Evolutionary conservation across 2,329 filamentous ascomycete species (phyloP).

Genomic region (Helotiales sp.): DNA sequence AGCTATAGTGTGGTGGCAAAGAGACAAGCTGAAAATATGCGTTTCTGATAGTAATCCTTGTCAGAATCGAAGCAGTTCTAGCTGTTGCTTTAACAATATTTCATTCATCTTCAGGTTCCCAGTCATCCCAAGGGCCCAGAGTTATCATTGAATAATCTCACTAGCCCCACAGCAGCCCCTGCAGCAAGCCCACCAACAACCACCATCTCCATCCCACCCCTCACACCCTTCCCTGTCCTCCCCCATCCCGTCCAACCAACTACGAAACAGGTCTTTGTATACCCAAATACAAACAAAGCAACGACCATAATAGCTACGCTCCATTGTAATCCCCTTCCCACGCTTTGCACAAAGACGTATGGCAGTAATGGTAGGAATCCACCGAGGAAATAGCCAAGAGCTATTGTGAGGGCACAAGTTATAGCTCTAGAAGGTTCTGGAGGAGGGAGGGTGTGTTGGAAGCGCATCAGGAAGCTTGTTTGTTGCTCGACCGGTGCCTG

Average conservation of each 20-base stretch:
- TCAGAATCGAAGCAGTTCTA: background rate
- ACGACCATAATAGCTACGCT: constrained; percentile 60
- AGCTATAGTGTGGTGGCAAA: no score
- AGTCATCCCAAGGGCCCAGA: background rate
- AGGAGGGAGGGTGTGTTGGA: constrained; percentile 34
- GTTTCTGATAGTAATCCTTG: no score
- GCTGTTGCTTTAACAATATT: background rate
- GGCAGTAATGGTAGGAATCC: constrained; percentile 57
- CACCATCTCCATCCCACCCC: constrained; percentile 42
- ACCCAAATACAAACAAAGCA: constrained; percentile 64
- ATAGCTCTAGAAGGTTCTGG: constrained; percentile 35
- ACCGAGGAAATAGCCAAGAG: constrained; percentile 55
- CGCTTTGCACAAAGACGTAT: constrained; percentile 47
- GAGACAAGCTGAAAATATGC: no score
- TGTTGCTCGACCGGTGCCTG: constrained; percentile 32
- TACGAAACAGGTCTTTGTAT: constrained; percentile 58
- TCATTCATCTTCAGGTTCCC: background rate
- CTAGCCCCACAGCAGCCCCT: constrained; percentile 40
- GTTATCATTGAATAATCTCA: constrained; percentile 30
- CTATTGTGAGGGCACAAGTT: constrained; percentile 52
- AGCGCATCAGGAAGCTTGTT: constrained; percentile 41
- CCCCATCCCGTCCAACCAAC: constrained; percentile 36
- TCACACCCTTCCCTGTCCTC: constrained; percentile 28
- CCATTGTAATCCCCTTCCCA: constrained; percentile 42
- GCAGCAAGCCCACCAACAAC: constrained; percentile 40